Evolutionary conservation across 805 yeast species (phyloP).

Genomic region (Suhomyces faveliae): DNA sequence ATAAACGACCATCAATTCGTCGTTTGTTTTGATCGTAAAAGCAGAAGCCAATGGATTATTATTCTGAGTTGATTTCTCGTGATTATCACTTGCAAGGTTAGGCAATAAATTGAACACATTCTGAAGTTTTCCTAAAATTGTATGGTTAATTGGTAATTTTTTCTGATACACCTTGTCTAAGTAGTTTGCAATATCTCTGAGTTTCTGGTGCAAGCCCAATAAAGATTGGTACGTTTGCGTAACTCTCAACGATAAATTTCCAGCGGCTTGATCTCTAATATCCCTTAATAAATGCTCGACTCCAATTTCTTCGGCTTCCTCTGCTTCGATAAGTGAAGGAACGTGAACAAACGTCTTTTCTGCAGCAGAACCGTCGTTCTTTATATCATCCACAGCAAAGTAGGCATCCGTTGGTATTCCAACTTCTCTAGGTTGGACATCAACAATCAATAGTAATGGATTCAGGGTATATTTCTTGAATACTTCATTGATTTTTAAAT

Average conservation of each 20-base stretch:
- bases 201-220: conserved; percentile 77
- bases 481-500: conserved; percentile 82
- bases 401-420: conserved; percentile 97
- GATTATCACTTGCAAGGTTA: conserved; percentile 47
- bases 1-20: conserved; percentile 91
- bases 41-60: conserved; percentile 67
- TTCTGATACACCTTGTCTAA: conserved; percentile 69
- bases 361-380: conserved; percentile 91
- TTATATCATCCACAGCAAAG: conserved; percentile 89
- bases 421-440: conserved; percentile 78
- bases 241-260: conserved; percentile 79
- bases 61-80: conserved; percentile 19
- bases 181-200: conserved; percentile 74
- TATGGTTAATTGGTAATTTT: conserved; percentile 83
- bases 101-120: conserved; percentile 93
- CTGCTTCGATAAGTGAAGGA: conserved; percentile 92
- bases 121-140: conserved; percentile 87
- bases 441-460: conserved; percentile 86
- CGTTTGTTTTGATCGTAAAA: conserved; percentile 90
- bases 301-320: conserved; percentile 99
- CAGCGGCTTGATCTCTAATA: conserved; percentile 95
- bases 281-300: conserved; percentile 95
- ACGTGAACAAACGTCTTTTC: conserved; percentile 91
- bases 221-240: conserved; percentile 88
- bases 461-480: conserved; percentile 79